These are phyloP conservation scores for Podospora fimiseda DNA, from an alignment of 495 filamentous ascomycete genomes.

Conservation along the genomic window DNA sequence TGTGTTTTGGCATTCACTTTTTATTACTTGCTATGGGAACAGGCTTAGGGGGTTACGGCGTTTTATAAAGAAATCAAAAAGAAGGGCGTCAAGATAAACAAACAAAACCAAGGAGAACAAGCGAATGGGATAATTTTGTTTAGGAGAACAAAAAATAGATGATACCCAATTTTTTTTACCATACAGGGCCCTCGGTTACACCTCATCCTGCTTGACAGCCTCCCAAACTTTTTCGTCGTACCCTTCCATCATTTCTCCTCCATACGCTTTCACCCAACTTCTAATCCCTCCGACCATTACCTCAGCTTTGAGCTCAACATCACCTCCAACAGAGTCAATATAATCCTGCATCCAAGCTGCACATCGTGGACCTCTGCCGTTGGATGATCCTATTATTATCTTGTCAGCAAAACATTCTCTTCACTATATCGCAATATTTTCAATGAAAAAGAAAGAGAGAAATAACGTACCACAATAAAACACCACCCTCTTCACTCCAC, in stretches of 20 bases:
- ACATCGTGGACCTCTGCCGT: conserved; percentile 40
- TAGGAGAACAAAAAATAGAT: conserved; percentile 3
- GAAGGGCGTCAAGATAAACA: neutral
- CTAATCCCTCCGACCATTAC: conserved; percentile 44
- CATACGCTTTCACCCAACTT: conserved; percentile 44
- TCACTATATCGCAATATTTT: no score
- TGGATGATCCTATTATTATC: conserved; percentile 31
- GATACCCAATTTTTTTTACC: conserved; percentile 24
- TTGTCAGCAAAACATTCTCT: no score
- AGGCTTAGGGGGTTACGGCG: conserved; percentile 11
- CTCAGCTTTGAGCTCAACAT: conserved; percentile 32
- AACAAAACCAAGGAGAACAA: neutral
- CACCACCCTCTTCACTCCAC: conserved; percentile 38
- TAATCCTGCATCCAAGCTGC: conserved; percentile 46
- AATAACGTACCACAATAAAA: conserved; percentile 43
- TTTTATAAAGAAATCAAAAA: conserved; percentile 6
- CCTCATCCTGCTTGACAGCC: conserved; percentile 17
- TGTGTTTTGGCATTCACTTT: neutral
- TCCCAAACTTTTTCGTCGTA: conserved; percentile 44
- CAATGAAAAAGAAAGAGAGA: no score
- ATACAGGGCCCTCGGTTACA: no score
- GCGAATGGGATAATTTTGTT: neutral
- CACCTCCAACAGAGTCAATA: conserved; percentile 26
- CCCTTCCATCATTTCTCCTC: conserved; percentile 38
- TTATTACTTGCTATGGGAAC: conserved; percentile 1